Evolutionary conservation across 441 rosid species (phyloP), one percentile per base, ranked within the genome.

Genomic region (Brassica hybrid): DNA sequence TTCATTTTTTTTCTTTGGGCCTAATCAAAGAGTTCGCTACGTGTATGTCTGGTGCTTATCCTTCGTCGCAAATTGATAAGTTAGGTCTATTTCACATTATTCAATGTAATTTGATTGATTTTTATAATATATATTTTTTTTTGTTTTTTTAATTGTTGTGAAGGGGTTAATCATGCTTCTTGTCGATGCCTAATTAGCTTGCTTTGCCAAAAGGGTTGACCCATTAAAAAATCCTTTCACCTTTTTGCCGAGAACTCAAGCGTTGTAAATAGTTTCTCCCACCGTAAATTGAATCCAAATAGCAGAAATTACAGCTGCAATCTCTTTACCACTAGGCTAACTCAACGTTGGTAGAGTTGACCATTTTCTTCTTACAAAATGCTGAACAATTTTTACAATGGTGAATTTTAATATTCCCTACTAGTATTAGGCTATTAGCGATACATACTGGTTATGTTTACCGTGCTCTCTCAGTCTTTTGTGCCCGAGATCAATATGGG

Each of bases 61-160:
- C 21, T 69, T 79, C 45, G 78, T 79, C 82, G 69, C 48, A 50
- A 36, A 54, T 41, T 73, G 82, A 73, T 69, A 74, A 79, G 82
- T 69, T 74, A 79, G 61, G 78, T 73, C 82, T n/a, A 60, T 73
- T 69, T 79, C 78, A 56, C 82, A 69, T 56, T 79, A 74, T 79
- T 79, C 79, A 79, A 74, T 32, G 64, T 71, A 69, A 63, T 74
- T 63, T 64, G 63, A 74, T 79, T 74, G 72, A 62, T 10, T 1
- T 72, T 5, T 48, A 34, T 43, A 43, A 43, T 43, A 38, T 38
- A 58, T 13, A 21, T 74, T 4, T 34, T 1, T 7, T 11, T 43
- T 52, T 9, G 2, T 23, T 63, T 16, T 5, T 6, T 7, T 16
- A 27, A 72, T 45, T 58, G 54, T 73, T 69, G 65, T 61, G 57